These are phyloP conservation scores for Phlebiopsis gigantea DNA, from an alignment of 768 basidiomycete genomes.

Conservation along the genomic window DNA sequence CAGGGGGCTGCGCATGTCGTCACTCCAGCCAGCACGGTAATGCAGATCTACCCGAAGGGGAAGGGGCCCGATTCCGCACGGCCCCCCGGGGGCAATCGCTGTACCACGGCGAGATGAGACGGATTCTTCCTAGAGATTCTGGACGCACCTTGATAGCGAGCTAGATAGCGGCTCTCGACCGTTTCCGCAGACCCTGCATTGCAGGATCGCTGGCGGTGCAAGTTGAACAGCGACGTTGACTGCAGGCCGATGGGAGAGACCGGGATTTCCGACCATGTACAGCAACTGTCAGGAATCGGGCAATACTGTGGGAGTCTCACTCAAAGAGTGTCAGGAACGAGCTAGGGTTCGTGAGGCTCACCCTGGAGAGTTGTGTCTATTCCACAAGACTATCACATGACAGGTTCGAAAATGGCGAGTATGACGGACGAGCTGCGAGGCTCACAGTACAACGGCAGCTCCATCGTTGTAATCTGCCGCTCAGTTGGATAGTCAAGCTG, in stretches of 20 bases:
- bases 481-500: no score
- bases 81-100: background rate
- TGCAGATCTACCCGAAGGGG: constrained; percentile 2
- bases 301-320: no score
- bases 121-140: background rate
- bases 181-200: background rate
- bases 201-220: background rate
- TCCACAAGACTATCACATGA: no score
- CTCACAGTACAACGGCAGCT: no score
- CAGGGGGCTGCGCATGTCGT: constrained; percentile 5
- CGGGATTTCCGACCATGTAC: no score
- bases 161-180: background rate
- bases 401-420: no score
- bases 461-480: no score
- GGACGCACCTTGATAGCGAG: background rate
- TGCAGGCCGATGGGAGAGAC: background rate
- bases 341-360: no score
- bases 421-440: no score
- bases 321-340: no score
- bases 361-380: no score
- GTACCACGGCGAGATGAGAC: background rate
- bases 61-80: background rate
- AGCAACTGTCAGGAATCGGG: no score
- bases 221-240: background rate
- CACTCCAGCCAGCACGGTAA: background rate